phyloP scores from a whole-genome alignment of 495 filamentous ascomycete genomes.

The Penicillium roqueforti region DNA sequence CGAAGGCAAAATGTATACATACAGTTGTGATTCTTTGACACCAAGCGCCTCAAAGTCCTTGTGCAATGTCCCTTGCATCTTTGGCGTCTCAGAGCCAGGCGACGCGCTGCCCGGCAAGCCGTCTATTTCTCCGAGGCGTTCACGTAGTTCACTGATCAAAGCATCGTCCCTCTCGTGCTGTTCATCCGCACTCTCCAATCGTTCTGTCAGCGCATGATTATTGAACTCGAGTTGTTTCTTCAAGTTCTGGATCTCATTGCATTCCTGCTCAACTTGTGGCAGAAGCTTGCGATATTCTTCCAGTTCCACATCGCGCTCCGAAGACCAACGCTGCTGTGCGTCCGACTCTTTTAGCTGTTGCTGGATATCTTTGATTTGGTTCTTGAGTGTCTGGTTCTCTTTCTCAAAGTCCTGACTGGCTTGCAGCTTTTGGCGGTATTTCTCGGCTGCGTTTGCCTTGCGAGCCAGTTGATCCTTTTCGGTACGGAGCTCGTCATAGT shows the following conservation, averaged over 20 bases:
- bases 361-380: constrained; percentile 54
- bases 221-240: constrained; percentile 57
- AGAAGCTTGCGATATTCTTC: constrained; percentile 56
- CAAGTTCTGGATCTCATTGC: constrained; percentile 54
- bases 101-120: constrained; percentile 41
- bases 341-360: constrained; percentile 55
- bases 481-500: constrained; percentile 66
- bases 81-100: constrained; percentile 38
- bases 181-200: constrained; percentile 51
- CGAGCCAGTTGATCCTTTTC: constrained; percentile 72
- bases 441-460: constrained; percentile 72
- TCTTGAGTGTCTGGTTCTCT: constrained; percentile 61
- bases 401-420: constrained; percentile 66
- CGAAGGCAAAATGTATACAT: constrained; percentile 9
- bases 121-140: constrained; percentile 49
- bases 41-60: constrained; percentile 46
- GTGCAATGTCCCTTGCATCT: constrained; percentile 41
- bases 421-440: constrained; percentile 71
- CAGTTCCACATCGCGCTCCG: constrained; percentile 51
- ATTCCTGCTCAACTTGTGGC: constrained; percentile 57
- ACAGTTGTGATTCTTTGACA: constrained; percentile 41
- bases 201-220: constrained; percentile 52
- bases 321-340: constrained; percentile 40
- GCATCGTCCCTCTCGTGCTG: constrained; percentile 53
- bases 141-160: constrained; percentile 50